Evolutionary conservation across 192 early-diverging fungal genomes (phyloP), one percentile per base, ranked within the genome.

Genomic region (Linnemannia hyalina): DNA sequence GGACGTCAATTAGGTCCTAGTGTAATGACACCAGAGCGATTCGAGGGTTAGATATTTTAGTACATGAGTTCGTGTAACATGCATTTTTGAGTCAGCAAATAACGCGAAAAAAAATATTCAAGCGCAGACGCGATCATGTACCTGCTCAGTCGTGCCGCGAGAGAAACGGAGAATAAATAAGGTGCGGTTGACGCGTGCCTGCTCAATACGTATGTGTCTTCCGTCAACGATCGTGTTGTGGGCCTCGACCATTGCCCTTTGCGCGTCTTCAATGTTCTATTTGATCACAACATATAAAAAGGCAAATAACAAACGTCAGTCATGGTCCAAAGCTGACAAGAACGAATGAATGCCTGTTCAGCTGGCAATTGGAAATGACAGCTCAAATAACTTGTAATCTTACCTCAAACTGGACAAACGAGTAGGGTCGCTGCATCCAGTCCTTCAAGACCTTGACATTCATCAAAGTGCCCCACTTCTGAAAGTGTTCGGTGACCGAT

Each of bases 341-440:
- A 52, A 32, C 60, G 26, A 15, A 65, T 1, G 2, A 1, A 65
- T 15, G 29, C 2, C 26, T 32, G 29, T 26, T 8, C n/a, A 26
- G 22, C n/a, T 10, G 16, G 16, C 55, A 10, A 18, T 57, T 20
- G n/a, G 9, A 13, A 65, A 10, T 32, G 2, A 4, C 15, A 4
- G 60, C 0, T 65, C 8, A 13, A 32, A 0, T 15, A 0, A 18
- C 11, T 29, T 15, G 26, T 57, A 0, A 42, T 46, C 76, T 6
- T 78, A 93, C 93, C 82, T 93, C 91, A 83, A 92, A 96, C 80
- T 96, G 95, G 3, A 96, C 95, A 82, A 96, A 96, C 6, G 95
- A 93, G 76, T 95, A 96, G 3, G 95, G 95, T 13, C 95, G 80
- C 22, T 88, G 70, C 81, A 93, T 82, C 92, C 92, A 94, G 74